These are phyloP conservation scores for Malus hybrid DNA, from an alignment of 331 rosid species.

Conservation along the genomic window DNA sequence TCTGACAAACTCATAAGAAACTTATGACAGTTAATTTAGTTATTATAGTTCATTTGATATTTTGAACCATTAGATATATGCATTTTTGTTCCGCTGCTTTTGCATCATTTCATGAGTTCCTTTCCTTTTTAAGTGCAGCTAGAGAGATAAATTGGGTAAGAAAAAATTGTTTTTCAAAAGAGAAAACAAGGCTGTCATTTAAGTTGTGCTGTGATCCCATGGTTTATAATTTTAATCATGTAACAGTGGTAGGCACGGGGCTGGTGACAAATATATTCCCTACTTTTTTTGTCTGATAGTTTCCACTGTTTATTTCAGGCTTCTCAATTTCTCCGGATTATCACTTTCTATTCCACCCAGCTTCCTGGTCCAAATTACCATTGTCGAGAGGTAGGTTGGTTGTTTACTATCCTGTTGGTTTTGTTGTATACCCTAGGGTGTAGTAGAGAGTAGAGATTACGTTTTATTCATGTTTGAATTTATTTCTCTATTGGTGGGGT, in stretches of 20 bases:
- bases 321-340: constrained; percentile 73
- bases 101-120: neutral
- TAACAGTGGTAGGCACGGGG: neutral
- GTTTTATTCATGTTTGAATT: neutral
- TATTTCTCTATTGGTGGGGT: neutral
- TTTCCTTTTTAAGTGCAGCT: neutral
- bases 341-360: constrained; percentile 92
- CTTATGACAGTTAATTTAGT: neutral
- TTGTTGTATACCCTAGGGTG: neutral
- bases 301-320: constrained; percentile 38
- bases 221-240: neutral
- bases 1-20: neutral
- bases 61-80: neutral
- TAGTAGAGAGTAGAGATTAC: neutral
- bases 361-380: constrained; percentile 99
- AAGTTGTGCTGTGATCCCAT: neutral
- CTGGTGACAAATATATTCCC: neutral
- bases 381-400: constrained; percentile 70
- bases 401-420: constrained; percentile 1
- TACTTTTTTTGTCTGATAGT: neutral
- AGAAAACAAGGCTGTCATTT: neutral
- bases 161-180: neutral
- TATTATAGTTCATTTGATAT: neutral
- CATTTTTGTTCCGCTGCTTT: neutral
- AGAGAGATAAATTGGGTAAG: neutral